Evolutionary conservation across 805 yeast genomes (phyloP).

Genomic region (Cyberlindnera petersonii): DNA sequence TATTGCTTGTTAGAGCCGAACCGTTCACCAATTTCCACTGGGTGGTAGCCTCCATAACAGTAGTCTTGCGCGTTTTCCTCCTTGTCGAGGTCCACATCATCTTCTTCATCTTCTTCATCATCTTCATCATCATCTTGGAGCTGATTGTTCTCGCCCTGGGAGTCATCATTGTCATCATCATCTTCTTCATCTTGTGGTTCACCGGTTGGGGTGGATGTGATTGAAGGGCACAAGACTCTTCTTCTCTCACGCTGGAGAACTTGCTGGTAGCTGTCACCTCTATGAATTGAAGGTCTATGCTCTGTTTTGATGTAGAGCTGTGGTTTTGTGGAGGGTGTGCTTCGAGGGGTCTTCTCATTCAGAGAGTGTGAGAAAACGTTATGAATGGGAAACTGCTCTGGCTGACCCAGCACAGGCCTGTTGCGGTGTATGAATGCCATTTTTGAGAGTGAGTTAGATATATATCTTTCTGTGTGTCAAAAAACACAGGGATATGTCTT

Average conservation of each 20-base stretch:
- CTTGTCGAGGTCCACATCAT: slow-evolving; percentile 23
- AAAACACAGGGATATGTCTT: no score
- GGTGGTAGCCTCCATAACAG: slow-evolving; percentile 61
- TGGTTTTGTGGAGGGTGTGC: slow-evolving; percentile 4
- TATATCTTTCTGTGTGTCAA: no score
- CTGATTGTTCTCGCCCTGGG: not conserved
- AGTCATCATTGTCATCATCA: not conserved
- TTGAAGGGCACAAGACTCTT: not conserved
- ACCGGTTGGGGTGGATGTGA: not conserved
- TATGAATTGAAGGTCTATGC: slow-evolving; percentile 20
- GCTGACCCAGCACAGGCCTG: no score
- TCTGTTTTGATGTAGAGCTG: slow-evolving; percentile 17
- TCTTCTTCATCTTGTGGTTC: not conserved
- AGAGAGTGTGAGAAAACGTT: not conserved
- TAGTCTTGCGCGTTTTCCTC: slow-evolving; percentile 56
- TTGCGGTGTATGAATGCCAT: no score
- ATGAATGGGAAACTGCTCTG: slow-evolving; percentile 1
- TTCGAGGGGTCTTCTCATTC: slow-evolving; percentile 2
- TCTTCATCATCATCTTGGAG: slow-evolving; percentile 3
- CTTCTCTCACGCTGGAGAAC: slow-evolving; percentile 4
- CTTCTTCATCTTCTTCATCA: slow-evolving; percentile 34
- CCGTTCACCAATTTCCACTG: slow-evolving; percentile 52
- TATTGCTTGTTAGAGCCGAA: slow-evolving; percentile 45
- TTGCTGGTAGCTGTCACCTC: slow-evolving; percentile 15
- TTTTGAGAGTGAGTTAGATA: not conserved